phyloP scores from a whole-genome alignment of 768 basidiomycete species.

The Hortiboletus flavorubellus region DNA sequence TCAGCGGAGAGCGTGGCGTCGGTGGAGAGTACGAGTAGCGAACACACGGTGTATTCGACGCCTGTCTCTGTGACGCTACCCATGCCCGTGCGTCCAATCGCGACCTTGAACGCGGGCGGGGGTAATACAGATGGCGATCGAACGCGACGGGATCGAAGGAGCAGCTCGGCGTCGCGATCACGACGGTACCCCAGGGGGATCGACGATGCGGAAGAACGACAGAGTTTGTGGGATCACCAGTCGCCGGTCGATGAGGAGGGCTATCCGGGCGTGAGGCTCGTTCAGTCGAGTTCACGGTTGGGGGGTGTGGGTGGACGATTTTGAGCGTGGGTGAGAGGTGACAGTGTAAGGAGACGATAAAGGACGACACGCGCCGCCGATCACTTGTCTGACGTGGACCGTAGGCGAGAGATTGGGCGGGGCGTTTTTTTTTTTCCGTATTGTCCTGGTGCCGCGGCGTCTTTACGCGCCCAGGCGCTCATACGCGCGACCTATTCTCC shows the following conservation, averaged over 20 bases:
- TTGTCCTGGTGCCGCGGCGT: too few species aligned
- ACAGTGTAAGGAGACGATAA: neutral
- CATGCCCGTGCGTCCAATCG: neutral
- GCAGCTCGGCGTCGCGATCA: constrained; percentile 46
- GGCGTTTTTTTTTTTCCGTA: too few species aligned
- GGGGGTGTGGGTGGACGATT: constrained; percentile 12
- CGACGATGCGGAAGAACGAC: constrained; percentile 61
- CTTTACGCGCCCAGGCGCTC: too few species aligned
- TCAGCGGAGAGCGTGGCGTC: constrained; percentile 1
- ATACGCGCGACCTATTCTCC: too few species aligned
- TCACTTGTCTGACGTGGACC: neutral
- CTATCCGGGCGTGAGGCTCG: constrained; percentile 38
- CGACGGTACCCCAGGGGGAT: constrained; percentile 42
- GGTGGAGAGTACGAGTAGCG: constrained; percentile 13
- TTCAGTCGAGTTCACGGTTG: constrained; percentile 27
- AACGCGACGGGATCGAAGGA: constrained; percentile 29
- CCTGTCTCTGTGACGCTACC: constrained; percentile 4
- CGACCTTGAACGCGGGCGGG: neutral
- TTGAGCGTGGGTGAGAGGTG: constrained; percentile 5
- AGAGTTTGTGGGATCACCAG: constrained; percentile 47
- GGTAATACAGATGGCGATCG: constrained; percentile 5
- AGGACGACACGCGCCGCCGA: neutral
- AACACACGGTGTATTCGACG: constrained; percentile 15
- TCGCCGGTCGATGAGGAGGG: constrained; percentile 23
- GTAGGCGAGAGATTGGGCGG: neutral